Evolutionary conservation across 2,329 filamentous ascomycete species (phyloP).

Genomic region (Neurospora crassa): DNA sequence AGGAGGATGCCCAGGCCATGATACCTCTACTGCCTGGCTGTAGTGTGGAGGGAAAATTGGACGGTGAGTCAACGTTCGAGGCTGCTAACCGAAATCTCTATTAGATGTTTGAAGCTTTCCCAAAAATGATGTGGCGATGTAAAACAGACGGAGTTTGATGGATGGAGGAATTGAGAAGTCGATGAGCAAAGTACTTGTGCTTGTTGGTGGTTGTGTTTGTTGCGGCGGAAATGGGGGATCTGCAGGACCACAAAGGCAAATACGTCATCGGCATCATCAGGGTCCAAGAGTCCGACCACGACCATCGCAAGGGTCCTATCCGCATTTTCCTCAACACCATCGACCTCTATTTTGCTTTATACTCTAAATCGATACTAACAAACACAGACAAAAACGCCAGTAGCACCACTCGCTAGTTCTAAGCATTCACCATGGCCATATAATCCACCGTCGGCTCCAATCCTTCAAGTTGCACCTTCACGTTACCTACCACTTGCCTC

Average conservation of each 20-base stretch:
- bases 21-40: neutral
- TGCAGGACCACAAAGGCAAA: neutral
- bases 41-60: neutral
- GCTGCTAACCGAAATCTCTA: neutral
- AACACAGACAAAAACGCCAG: neutral
- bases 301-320: neutral
- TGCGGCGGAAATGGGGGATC: neutral
- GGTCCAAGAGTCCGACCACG: neutral
- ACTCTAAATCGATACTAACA: neutral
- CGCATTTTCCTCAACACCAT: neutral
- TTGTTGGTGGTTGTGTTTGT: neutral
- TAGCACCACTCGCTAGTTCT: neutral
- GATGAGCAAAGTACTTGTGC: neutral
- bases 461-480: neutral
- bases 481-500: neutral
- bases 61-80: no score
- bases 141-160: neutral
- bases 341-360: neutral
- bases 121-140: neutral
- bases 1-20: constrained; percentile 35
- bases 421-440: constrained; percentile 4
- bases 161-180: neutral
- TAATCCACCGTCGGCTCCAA: constrained; percentile 4
- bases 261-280: neutral
- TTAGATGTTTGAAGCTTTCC: neutral